Evolutionary conservation across 352 stramenopile genomes (phyloP).

Genomic region (Phytophthora hibernalis): DNA sequence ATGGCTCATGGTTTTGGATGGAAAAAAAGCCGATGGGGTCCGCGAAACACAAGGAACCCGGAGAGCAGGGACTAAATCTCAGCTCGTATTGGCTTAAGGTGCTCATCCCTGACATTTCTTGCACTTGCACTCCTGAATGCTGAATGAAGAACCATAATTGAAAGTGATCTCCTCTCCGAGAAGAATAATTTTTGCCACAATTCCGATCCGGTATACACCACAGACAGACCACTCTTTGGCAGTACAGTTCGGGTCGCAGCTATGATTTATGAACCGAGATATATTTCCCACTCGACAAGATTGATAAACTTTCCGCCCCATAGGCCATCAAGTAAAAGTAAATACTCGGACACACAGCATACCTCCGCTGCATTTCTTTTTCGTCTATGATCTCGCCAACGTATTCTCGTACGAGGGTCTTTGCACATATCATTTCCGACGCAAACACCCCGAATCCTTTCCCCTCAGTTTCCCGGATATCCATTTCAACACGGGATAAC

Average conservation of each 20-base stretch:
- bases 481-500: not conserved
- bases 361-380: not conserved
- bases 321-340: not conserved
- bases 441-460: not conserved
- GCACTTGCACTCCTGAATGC: not conserved
- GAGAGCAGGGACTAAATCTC: too few species aligned
- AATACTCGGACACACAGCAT: not conserved
- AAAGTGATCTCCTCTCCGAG: not conserved
- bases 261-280: not conserved
- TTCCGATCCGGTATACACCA: not conserved
- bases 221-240: not conserved
- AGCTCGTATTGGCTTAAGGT: too few species aligned
- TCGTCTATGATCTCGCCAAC: not conserved
- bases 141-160: not conserved
- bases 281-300: not conserved
- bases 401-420: not conserved
- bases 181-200: not conserved
- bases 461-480: not conserved
- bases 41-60: too few species aligned
- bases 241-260: not conserved
- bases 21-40: not conserved
- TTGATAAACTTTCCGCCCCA: not conserved
- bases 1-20: constrained; percentile 10
- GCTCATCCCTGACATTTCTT: too few species aligned
- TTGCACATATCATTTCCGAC: not conserved